phyloP scores from a whole-genome alignment of 441 rosid species.

The Populus hybrid region DNA sequence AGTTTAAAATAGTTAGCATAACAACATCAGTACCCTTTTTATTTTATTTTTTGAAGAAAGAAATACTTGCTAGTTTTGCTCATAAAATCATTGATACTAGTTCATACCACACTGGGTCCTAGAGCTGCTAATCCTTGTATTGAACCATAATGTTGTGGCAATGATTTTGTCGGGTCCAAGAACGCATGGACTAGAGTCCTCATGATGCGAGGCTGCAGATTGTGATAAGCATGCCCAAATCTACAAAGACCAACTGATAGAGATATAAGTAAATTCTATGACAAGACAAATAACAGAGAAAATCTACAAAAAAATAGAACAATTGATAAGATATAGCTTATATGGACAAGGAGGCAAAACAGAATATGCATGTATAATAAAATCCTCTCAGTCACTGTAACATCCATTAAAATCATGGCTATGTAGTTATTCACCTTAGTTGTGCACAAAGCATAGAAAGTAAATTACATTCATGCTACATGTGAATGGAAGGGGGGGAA shows the following conservation, averaged over 20 bases:
- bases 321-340: not conserved
- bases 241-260: conserved; percentile 37
- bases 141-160: conserved; percentile 96
- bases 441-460: not conserved
- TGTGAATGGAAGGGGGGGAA: not conserved
- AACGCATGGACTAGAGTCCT: conserved; percentile 82
- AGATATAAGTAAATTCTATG: conserved; percentile 1
- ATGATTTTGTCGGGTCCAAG: conserved; percentile 72
- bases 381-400: not conserved
- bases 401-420: not conserved
- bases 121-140: conserved; percentile 91
- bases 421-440: not conserved
- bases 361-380: not conserved
- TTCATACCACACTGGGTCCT: conserved; percentile 79
- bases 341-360: not conserved
- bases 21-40: not conserved
- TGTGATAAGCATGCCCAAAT: conserved; percentile 73
- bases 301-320: not conserved
- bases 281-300: not conserved
- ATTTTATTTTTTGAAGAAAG: not conserved
- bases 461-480: not conserved
- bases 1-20: not conserved
- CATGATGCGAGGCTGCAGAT: conserved; percentile 88
- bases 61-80: not conserved
- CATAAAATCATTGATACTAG: conserved; percentile 2